Evolutionary conservation across 176 grass and related monocot species (phyloP).

Genomic region (Avena eriantha): DNA sequence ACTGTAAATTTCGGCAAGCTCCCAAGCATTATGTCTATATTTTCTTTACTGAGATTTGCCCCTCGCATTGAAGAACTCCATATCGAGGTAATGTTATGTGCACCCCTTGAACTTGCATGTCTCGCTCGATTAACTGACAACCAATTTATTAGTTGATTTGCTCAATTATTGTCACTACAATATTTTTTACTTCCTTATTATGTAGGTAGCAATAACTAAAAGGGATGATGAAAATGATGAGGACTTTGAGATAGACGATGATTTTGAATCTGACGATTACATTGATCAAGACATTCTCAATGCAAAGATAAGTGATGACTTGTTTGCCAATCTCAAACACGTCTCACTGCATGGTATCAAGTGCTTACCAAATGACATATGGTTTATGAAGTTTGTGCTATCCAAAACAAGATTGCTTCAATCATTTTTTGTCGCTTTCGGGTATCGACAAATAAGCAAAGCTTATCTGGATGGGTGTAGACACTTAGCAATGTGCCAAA

Average conservation of each 20-base stretch:
- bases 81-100: slow-evolving; percentile 2
- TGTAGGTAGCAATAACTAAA: slow-evolving; percentile 6
- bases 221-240: not conserved
- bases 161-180: not conserved
- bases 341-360: not conserved
- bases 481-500: not conserved
- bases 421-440: not conserved
- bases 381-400: slow-evolving; percentile 7
- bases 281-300: not conserved
- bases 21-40: slow-evolving; percentile 19
- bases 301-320: not conserved
- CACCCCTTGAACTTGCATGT: not conserved
- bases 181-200: not conserved
- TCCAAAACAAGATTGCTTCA: slow-evolving; percentile 16
- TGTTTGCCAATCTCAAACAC: slow-evolving; percentile 17
- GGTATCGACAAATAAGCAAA: not conserved
- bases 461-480: not conserved
- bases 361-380: not conserved
- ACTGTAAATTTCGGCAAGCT: not conserved
- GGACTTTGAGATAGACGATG: not conserved
- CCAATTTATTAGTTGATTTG: not conserved
- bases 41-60: slow-evolving; percentile 1
- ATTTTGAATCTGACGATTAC: not conserved
- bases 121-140: not conserved
- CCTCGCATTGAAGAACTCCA: not conserved